Base-by-base conservation (phyloP, 495 filamentous ascomycete genomes). In the Chaetomium fimeti region DNA sequence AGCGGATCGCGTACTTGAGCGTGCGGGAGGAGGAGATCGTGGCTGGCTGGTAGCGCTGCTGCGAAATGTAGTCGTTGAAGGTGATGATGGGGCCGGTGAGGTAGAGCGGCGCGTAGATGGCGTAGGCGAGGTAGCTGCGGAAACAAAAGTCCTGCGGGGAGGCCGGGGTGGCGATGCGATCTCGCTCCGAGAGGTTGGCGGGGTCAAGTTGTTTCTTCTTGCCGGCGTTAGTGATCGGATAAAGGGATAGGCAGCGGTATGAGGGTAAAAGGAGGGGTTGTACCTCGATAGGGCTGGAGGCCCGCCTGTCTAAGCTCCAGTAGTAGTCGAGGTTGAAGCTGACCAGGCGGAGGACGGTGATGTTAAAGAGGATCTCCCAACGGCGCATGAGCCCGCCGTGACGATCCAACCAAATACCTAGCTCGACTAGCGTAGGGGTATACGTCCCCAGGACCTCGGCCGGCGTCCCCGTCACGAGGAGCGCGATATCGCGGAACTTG, bases 201-300 rank as follows among this genome's bases (percentile, higher is more conserved):
- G 89, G 89, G 82, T 98, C 92, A 57, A 96, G 84, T 81, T 94
- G 90, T 74, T 97, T 98, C 93, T 97, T 98, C 95, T 98, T 96
- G 77, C 81, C 82, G 67, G 78, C 69, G 81, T 92, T 79, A 91
- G 90, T 75, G 61, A 63, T 51, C 29, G 25, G 40, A 28, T 0
- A 11, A 64, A 67, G 60, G 15, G 13, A 64, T 66, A 61, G 8
- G 25, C 36, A 18, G 8, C 1, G 12, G 25, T 9, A 7, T 38
- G 8, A n/a, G 28, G n/a, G 11, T 27, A 24, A 15, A 24, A 16
- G 60, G n/a, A 32, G n/a, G 43, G 6, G 32, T 71, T 87, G 75
- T 83, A 98, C 94, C 91, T 98, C 93, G 53, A 97, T 75, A 24
- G 89, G 84, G 68, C 86, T 92, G 47, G 82, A 79, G 38, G 78